Evolutionary conservation across 768 basidiomycete species (phyloP), one percentile per base, ranked within the genome.

Genomic region (Royoungia palumana): DNA sequence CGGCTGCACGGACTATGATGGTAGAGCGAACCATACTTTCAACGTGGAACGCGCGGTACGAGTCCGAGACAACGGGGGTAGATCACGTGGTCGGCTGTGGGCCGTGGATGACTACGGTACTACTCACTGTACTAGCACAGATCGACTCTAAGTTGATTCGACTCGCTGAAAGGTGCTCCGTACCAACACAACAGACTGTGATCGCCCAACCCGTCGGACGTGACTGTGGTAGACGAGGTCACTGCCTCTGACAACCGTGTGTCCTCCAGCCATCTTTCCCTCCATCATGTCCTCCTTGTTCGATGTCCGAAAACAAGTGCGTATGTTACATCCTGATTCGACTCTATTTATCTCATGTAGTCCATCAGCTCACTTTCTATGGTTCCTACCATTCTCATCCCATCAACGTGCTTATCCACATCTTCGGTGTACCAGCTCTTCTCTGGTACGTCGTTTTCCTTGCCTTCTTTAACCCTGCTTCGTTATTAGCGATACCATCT

Each of bases 381-480:
- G 92, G 91, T 17, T 85, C 92, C 43, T 96, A 96, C 70, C 94
- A 96, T 68, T 75, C 82, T 14, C 85, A 95, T 66, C 81, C 80
- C 22, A 70, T 82, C 53, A 98, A 98, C 66, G 71, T 97, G 55
- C 67, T 78, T 46, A 90, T 97, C 53, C 95, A 98, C 67, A 74
- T 94, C 57, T 61, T 89, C 51, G 92, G 83, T 55, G 92, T 95
- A 12, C 94, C 94, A 7, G 62, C 87, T 50, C 76, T 96, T 52
- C 64, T 91, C 47, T 97, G 92, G 93, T 88, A 51, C 38, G 74
- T 47, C 45, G 3, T 12, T 30, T 40, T 42, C 42, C 39, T 56
- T 49, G 32, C 52, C 37, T 56, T 49, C 37, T 45, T 46, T 32
- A 34, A 47, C n/a, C 34, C 6, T 6, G 40, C 53, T 35, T 44